Evolutionary conservation across 1,284 basidiomycete genomes (phyloP).

Genomic region (Serendipita sp.): DNA sequence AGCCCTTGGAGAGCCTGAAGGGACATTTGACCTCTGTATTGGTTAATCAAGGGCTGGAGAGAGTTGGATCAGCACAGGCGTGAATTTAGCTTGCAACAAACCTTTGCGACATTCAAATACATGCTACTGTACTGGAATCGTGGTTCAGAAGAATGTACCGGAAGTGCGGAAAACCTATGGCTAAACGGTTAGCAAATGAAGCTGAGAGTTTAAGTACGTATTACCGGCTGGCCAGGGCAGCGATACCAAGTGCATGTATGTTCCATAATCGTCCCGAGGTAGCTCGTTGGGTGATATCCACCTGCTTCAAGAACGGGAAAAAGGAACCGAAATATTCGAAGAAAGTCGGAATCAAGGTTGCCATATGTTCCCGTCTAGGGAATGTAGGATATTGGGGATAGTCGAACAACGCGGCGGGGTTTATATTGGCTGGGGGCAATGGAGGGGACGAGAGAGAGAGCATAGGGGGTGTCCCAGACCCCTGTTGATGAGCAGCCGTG

Average conservation of each 20-base stretch:
- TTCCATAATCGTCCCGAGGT: background rate
- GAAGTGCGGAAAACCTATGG: background rate
- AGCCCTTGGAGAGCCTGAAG: conserved; percentile 2
- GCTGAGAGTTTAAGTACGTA: background rate
- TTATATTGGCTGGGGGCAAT: background rate
- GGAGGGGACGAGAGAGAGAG: background rate
- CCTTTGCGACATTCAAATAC: conserved; percentile 3
- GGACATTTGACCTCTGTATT: background rate
- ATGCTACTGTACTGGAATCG: background rate
- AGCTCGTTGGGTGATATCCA: background rate
- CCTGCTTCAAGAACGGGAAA: background rate
- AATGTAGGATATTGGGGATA: conserved; percentile 1
- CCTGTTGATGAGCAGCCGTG: background rate
- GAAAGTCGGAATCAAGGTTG: background rate
- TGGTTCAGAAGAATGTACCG: background rate
- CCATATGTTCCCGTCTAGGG: background rate
- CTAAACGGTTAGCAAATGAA: background rate
- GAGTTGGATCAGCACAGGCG: background rate
- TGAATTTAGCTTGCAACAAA: background rate
- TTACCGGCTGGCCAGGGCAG: background rate
- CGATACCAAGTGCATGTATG: conserved; percentile 2
- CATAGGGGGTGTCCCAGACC: background rate
- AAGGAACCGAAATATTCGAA: conserved; percentile 1
- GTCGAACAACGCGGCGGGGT: background rate
- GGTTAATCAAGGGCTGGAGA: conserved; percentile 2